Evolutionary conservation across 192 early-diverging fungal genomes (phyloP).

Genomic region (Phlyctochytrium planicorne): DNA sequence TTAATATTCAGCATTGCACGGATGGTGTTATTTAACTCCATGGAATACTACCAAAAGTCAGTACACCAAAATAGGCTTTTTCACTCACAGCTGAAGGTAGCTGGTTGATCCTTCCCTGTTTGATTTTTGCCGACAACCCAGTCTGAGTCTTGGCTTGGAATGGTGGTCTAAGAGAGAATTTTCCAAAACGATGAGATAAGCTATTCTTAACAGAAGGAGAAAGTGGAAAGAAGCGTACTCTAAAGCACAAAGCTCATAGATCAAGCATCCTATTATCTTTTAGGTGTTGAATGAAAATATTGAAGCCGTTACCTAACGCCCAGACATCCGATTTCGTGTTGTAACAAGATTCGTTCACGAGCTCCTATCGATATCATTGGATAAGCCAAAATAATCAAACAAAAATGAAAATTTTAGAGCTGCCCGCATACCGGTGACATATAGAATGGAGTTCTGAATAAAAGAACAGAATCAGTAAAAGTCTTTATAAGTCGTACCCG

Average conservation of each 20-base stretch:
- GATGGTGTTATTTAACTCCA: slow-evolving; percentile 42
- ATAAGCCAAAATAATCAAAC: not conserved
- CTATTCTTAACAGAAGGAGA: not conserved
- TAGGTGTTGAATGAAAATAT: not conserved
- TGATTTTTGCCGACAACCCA: slow-evolving; percentile 58
- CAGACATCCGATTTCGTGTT: slow-evolving; percentile 75
- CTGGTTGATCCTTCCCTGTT: slow-evolving; percentile 48
- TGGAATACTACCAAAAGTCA: slow-evolving; percentile 26
- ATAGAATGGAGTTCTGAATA: slow-evolving; percentile 65
- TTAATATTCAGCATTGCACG: slow-evolving; percentile 57
- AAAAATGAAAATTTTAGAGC: not conserved
- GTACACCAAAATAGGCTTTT: not conserved
- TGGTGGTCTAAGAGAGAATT: slow-evolving; percentile 51
- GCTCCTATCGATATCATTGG: slow-evolving; percentile 39
- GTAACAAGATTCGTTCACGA: slow-evolving; percentile 65
- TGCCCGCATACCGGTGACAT: slow-evolving; percentile 65
- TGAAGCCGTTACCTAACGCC: slow-evolving; percentile 54
- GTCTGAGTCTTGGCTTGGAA: slow-evolving; percentile 67
- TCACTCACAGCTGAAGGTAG: slow-evolving; percentile 47
- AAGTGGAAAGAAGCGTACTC: slow-evolving; percentile 51
- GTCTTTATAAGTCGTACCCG: slow-evolving; percentile 49
- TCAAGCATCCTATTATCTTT: slow-evolving; percentile 55
- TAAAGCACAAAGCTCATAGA: slow-evolving; percentile 72
- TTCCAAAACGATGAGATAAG: not conserved
- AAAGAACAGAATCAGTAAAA: not conserved